A percentile compares a stretch with the other conserved stretches of the same genome.
These are phyloP conservation scores for Saturnispora kantuleensis DNA, from an alignment of 805 yeast genomes.

Conservation along the genomic window DNA sequence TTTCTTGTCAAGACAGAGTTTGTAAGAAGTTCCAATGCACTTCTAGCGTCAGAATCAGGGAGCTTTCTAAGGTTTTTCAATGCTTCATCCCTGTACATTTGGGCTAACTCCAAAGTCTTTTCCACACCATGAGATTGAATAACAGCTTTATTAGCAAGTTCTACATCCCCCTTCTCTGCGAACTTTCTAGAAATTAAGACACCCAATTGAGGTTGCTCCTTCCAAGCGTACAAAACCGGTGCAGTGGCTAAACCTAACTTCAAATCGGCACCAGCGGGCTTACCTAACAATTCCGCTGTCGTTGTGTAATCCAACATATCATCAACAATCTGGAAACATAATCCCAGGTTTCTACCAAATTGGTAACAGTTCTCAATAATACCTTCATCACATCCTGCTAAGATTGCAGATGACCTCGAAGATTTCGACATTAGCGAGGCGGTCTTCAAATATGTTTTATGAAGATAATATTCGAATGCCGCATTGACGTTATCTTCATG, in stretches of 20 bases:
- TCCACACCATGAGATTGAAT: constrained; percentile 61
- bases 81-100: constrained; percentile 68
- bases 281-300: constrained; percentile 77
- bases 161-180: constrained; percentile 71
- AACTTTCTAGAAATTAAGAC: constrained; percentile 78
- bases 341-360: constrained; percentile 86
- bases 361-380: constrained; percentile 82
- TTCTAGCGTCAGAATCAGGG: constrained; percentile 84
- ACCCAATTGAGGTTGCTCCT: constrained; percentile 74
- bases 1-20: constrained; percentile 73
- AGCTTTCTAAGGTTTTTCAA: constrained; percentile 57
- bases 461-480: constrained; percentile 92
- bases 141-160: constrained; percentile 69
- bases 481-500: constrained; percentile 64
- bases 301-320: constrained; percentile 93
- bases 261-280: constrained; percentile 93
- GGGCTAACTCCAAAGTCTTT: constrained; percentile 68
- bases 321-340: constrained; percentile 93
- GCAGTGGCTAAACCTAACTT: constrained; percentile 94
- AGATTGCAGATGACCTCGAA: constrained; percentile 84
- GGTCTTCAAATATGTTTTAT: constrained; percentile 90
- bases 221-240: constrained; percentile 93
- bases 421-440: constrained; percentile 92
- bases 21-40: constrained; percentile 79
- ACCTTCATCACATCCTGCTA: constrained; percentile 70